phyloP scores from a whole-genome alignment of 352 stramenopile species.

The Pythium scleroteichum region DNA sequence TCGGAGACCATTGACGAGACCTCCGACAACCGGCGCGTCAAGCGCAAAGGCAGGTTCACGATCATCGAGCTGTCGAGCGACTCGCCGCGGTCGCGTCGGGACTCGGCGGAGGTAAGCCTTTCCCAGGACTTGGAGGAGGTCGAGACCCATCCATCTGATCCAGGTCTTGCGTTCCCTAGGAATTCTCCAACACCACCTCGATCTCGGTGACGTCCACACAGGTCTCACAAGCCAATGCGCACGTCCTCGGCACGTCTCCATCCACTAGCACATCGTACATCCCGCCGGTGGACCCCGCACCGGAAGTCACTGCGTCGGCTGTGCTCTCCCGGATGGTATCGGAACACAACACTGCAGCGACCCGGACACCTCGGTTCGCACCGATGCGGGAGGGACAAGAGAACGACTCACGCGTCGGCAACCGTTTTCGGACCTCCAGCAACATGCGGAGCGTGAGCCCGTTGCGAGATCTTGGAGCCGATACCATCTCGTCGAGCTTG shows the following conservation, averaged over 20 bases:
- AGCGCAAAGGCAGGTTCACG: conserved; percentile 80
- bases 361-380: conserved; percentile 10
- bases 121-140: neutral
- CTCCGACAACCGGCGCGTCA: conserved; percentile 36
- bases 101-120: conserved; percentile 52
- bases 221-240: conserved; percentile 27
- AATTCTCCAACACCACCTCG: conserved; percentile 55
- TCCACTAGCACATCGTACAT: neutral
- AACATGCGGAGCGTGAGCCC: conserved; percentile 55
- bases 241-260: conserved; percentile 19
- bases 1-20: conserved; percentile 25
- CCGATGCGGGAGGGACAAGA: conserved; percentile 4
- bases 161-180: conserved; percentile 21
- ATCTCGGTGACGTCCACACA: conserved; percentile 40
- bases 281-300: neutral
- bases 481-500: conserved; percentile 12
- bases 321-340: conserved; percentile 19
- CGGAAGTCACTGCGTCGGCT: conserved; percentile 6
- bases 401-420: conserved; percentile 7
- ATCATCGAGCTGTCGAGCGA: conserved; percentile 79
- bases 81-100: conserved; percentile 53
- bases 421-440: neutral
- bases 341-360: conserved; percentile 12
- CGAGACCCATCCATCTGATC: conserved; percentile 4
- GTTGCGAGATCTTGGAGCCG: conserved; percentile 24